A percentile compares a stretch with the other conserved stretches of the same genome.
Evolutionary conservation across 73 alveolate genomes (phyloP).

Genomic region (Tetrahymena borealis): DNA sequence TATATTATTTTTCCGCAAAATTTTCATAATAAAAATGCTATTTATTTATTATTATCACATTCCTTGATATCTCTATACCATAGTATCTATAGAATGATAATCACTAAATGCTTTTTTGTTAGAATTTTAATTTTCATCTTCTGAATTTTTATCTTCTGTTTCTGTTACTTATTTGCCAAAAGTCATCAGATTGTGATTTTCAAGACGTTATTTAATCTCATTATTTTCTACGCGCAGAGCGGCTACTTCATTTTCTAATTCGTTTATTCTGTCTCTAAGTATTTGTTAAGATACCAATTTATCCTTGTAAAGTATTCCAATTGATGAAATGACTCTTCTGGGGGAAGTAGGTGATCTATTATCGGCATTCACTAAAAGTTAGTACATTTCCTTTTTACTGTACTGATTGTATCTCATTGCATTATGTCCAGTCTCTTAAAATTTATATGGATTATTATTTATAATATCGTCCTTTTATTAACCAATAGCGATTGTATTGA

Average conservation of each 20-base stretch:
- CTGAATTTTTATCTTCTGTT: not conserved
- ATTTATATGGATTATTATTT: not conserved
- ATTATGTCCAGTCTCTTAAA: not conserved
- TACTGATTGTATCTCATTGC: not conserved
- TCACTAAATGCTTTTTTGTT: not conserved
- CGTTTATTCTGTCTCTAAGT: not conserved
- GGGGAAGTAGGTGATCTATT: not conserved
- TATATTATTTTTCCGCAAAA: too few relatives aligned
- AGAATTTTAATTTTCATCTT: not conserved
- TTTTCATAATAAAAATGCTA: too few relatives aligned
- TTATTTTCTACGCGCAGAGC: not conserved
- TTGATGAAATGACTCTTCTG: not conserved
- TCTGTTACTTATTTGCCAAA: not conserved
- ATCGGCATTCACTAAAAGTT: not conserved
- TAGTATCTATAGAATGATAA: not conserved
- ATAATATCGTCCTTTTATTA: not conserved
- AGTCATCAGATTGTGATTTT: not conserved
- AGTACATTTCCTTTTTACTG: not conserved
- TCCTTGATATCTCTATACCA: not conserved
- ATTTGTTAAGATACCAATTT: not conserved
- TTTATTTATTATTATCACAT: not conserved
- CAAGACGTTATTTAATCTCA: not conserved
- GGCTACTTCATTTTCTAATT: not conserved
- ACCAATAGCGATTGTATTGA: not conserved
- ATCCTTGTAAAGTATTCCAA: not conserved